Evolutionary conservation across 1,284 basidiomycete genomes (phyloP), one percentile per base, ranked within the genome.

Genomic region (Chiua sp.): DNA sequence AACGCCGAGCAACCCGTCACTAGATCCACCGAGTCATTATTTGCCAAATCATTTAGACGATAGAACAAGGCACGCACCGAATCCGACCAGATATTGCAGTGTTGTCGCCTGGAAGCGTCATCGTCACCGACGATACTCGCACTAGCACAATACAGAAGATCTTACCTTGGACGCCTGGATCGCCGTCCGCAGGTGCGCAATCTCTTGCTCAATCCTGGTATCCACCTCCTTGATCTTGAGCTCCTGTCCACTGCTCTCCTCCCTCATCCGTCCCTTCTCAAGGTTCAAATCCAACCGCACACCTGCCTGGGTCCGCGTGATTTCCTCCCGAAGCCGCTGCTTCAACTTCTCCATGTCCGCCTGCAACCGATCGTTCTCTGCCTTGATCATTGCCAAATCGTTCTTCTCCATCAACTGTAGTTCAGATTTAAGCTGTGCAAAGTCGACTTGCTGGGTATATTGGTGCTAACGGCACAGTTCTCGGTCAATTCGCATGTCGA

Each of bases 151-250:
- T 37, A 44, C 42, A 44, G 10, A 32, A n/a, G 3, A 53, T 63
- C 78, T 53, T 61, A 85, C 94, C 84, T 98, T 98, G 57, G 93
- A 93, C 28, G 93, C 91, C 74, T 98, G 95, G 56, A 98, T 98
- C 53, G 91, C 85, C 3, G 97, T 98, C 53, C 94, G 80, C 55
- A 98, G 75, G 7, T 89, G 88, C 3, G 96, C 94, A 71, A 98
- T 98, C 78, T 98, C 97, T 72, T 93, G 92, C 78, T 99, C 97
- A 69, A 99, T 98, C 68, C 95, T 80, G 3, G 97, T 98, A 70
- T 99, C 97, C 16, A 98, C 96, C 76, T 99, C 98, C 76, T 96
- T 96, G 75, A 99, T 94, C 86, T 98, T 98, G 63, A 98, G 81
- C 70, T 98, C 96, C 70, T 98, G 95, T 50, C 91, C 88, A 59